phyloP scores from a whole-genome alignment of 83 land plant genomes.

The Picea abies region DNA sequence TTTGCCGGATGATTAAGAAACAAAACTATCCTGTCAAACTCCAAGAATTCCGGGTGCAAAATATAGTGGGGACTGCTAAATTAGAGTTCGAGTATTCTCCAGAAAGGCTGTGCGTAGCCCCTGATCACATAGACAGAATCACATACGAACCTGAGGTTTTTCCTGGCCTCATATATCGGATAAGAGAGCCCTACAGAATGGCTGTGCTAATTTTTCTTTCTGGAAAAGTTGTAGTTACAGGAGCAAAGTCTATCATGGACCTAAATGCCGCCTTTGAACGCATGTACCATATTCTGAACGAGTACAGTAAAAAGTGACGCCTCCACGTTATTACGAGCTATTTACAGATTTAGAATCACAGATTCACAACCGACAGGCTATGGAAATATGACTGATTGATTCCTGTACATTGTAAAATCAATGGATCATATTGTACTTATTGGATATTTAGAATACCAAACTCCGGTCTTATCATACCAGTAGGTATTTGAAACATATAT shows the following conservation, averaged over 20 bases:
- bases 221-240: not conserved
- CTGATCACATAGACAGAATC: not conserved
- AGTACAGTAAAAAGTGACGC: not conserved
- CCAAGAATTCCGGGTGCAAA: not conserved
- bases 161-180: not conserved
- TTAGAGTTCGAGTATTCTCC: not conserved
- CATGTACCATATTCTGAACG: not conserved
- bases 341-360: too few species aligned
- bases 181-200: not conserved
- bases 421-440: too few species aligned
- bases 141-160: too few species aligned
- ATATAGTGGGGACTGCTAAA: not conserved
- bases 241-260: not conserved
- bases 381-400: too few species aligned
- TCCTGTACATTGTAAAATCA: too few species aligned
- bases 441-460: too few species aligned
- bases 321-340: too few species aligned
- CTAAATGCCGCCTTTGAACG: not conserved
- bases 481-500: too few species aligned
- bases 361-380: too few species aligned
- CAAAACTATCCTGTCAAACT: not conserved
- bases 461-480: too few species aligned
- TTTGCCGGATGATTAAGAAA: not conserved
- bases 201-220: not conserved
- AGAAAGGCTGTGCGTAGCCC: not conserved